Evolutionary conservation across 192 early-diverging fungal species (phyloP), one percentile per base, ranked within the genome.

Genomic region (Entomortierella parvispora): DNA sequence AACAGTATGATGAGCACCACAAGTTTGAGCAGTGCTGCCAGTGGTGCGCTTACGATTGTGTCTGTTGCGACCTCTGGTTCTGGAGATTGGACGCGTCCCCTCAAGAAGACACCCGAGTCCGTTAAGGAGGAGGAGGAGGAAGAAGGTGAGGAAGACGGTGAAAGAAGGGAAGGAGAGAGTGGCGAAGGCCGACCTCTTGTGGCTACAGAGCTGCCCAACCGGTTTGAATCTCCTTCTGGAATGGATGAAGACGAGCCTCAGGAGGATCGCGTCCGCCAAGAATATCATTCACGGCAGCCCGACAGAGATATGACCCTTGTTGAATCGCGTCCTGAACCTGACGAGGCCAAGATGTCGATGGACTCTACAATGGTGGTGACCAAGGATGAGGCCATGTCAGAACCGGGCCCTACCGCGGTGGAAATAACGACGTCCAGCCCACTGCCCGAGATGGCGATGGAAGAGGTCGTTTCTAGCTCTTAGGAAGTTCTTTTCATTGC

Each of bases 1-100:
- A 77, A 65, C 32, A 77, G 74, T 34, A 51, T 59, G 17, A 52
- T 25, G 29, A 77, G 74, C 55, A 58, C 25, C 23, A 62, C 65
- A 5, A 77, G 74, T 25, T 11, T 77, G 48, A 77, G 65, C 15
- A 77, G 74, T n/a, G 44, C 50, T 1, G 51, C 58, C 60, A 77
- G 65, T 42, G 15, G 29, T 42, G 18, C 2, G 33, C 53, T 43
- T 6, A 37, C 22, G 14, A 46, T 50, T n/a, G 48, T 33, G 3
- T 47, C 60, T 34, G 25, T 62, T n/a, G 28, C 42, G 1, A 52
- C 22, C 20, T 57, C 53, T 42, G 28, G 29, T 31, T 49, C 65
- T 2, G 55, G 31, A 7, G 69, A 63, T 10, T 71, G 69, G 69
- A 40, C 8, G 17, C 58, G 18, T 17, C 42, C 50, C 17, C 25